Conservation (phyloP, 805 yeast species). For the Kodamaea hsintzibuensis region DNA sequence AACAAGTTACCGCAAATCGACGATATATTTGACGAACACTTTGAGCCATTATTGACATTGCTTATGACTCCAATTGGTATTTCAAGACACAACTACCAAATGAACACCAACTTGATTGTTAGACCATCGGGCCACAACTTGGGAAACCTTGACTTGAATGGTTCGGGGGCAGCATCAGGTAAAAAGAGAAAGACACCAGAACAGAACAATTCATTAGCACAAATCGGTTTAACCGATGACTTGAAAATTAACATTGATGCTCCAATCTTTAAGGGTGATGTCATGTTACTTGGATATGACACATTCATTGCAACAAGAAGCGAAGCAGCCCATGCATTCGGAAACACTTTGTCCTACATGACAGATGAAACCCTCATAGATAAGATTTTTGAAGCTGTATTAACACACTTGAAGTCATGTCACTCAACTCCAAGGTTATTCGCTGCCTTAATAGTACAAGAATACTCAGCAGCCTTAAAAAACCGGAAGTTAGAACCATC, state of each 20-base stretch:
- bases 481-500: constrained; percentile 15
- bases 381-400: constrained; percentile 38
- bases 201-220: constrained; percentile 35
- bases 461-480: constrained; percentile 50
- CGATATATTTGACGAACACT: constrained; percentile 54
- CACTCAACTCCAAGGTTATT: constrained; percentile 82
- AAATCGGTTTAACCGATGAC: constrained; percentile 47
- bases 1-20: constrained; percentile 46
- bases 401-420: constrained; percentile 51
- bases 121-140: constrained; percentile 71
- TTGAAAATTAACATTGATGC: constrained; percentile 85
- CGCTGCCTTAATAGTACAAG: constrained; percentile 68
- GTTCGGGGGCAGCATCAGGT: constrained; percentile 26
- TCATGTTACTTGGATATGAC: constrained; percentile 77
- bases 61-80: constrained; percentile 94
- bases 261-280: constrained; percentile 89
- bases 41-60: constrained; percentile 60
- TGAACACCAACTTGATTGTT: constrained; percentile 73
- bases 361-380: constrained; percentile 38
- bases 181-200: constrained; percentile 46
- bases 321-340: constrained; percentile 74
- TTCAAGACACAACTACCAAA: constrained; percentile 80
- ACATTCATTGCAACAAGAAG: constrained; percentile 73
- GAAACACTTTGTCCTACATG: constrained; percentile 58
- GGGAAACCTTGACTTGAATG: constrained; percentile 22